Evolutionary conservation across 1,284 basidiomycete species (phyloP).

Genomic region (Fereydounia khargensis): DNA sequence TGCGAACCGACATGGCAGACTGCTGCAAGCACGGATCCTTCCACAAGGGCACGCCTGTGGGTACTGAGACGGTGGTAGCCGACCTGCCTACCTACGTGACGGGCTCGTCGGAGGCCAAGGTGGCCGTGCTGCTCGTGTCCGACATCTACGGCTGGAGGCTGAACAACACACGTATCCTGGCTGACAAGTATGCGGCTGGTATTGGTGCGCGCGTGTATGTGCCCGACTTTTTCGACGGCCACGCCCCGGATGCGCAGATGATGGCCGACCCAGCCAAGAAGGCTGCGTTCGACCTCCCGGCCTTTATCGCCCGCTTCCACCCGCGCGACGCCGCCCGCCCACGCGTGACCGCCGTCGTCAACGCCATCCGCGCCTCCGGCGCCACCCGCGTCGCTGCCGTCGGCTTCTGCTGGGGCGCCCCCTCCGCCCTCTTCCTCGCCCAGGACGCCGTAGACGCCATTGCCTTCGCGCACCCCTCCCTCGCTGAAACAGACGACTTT

Average conservation of each 20-base stretch:
- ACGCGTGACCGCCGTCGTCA: neutral
- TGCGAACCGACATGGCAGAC: no score
- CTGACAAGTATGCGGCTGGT: conserved; percentile 18
- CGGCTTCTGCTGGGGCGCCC: conserved; percentile 29
- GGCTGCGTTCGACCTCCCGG: neutral
- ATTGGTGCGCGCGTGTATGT: conserved; percentile 10
- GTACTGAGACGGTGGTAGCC: conserved; percentile 7
- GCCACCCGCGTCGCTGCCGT: conserved; percentile 6
- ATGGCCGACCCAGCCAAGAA: neutral
- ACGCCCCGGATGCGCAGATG: neutral
- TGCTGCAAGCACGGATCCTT: conserved; percentile 9
- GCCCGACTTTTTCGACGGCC: conserved; percentile 4
- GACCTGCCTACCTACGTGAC: conserved; percentile 8
- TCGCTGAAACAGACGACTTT: conserved; percentile 18
- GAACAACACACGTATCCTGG: conserved; percentile 12
- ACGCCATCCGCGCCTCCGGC: neutral
- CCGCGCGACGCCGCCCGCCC: conserved; percentile 5
- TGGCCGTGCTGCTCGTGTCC: conserved; percentile 9
- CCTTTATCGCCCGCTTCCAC: neutral
- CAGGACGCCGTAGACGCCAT: conserved; percentile 21
- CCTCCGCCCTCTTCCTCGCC: conserved; percentile 6
- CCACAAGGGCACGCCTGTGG: conserved; percentile 14
- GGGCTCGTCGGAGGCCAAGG: conserved; percentile 2
- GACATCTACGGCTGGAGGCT: conserved; percentile 11
- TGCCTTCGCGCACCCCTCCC: conserved; percentile 22